phyloP scores from a whole-genome alignment of 768 basidiomycete genomes.

The Naematelia aurantialba region DNA sequence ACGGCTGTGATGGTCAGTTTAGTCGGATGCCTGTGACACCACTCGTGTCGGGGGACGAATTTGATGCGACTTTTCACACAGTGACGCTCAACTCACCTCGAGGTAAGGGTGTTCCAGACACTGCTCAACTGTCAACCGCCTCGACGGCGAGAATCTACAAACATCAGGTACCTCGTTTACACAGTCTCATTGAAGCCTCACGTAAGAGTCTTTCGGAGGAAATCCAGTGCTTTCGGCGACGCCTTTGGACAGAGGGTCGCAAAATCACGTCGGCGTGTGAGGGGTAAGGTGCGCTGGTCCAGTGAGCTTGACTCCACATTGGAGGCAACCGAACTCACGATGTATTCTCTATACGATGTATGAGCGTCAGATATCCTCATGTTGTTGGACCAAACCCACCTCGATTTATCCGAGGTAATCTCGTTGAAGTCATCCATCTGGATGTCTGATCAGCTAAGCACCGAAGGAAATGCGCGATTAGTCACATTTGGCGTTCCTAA shows the following conservation, averaged over 20 bases:
- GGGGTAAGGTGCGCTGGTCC: slow-evolving; percentile 67
- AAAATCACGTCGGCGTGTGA: slow-evolving; percentile 74
- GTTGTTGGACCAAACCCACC: slow-evolving; percentile 32
- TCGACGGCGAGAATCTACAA: slow-evolving; percentile 59
- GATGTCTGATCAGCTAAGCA: slow-evolving; percentile 48
- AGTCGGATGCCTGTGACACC: not conserved
- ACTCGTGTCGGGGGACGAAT: too few species aligned
- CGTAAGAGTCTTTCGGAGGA: slow-evolving; percentile 45
- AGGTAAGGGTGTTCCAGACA: slow-evolving; percentile 87
- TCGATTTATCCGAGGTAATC: slow-evolving; percentile 70
- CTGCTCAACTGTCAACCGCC: slow-evolving; percentile 80
- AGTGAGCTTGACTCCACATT: not conserved
- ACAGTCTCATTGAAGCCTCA: slow-evolving; percentile 63
- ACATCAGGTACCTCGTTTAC: slow-evolving; percentile 23
- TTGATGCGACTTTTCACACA: too few species aligned
- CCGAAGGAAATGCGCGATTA: not conserved
- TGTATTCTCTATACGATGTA: slow-evolving; percentile 62
- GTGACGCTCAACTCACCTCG: slow-evolving; percentile 59
- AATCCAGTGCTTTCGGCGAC: slow-evolving; percentile 54
- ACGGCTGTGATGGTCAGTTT: slow-evolving; percentile 56
- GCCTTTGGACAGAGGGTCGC: slow-evolving; percentile 68
- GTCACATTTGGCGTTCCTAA: slow-evolving; percentile 59
- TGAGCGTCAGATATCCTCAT: too few species aligned
- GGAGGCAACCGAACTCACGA: slow-evolving; percentile 47
- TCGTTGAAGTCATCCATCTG: slow-evolving; percentile 90